Conservation (phyloP, 345 rosid genomes). For the Pugionium dolabratum region DNA sequence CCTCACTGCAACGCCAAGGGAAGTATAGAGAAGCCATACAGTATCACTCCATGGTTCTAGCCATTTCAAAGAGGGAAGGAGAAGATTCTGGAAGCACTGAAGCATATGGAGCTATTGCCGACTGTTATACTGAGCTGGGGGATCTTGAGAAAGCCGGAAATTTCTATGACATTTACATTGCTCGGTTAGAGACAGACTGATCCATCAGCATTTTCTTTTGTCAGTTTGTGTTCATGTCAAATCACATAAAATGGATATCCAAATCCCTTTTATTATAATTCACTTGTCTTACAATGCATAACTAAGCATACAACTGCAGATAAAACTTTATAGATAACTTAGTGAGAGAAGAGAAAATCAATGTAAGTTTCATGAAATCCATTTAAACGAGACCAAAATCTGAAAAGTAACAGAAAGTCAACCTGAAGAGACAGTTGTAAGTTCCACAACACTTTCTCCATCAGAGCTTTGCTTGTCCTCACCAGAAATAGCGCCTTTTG, state of each 20-base stretch:
- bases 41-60: conserved; percentile 76
- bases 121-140: conserved; percentile 89
- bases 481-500: conserved; percentile 77
- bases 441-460: conserved; percentile 77
- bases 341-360: conserved; percentile 20
- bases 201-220: conserved; percentile 8
- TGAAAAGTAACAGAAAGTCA: background rate
- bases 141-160: conserved; percentile 88
- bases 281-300: conserved; percentile 27
- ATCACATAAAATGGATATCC: conserved; percentile 25
- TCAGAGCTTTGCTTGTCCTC: conserved; percentile 85
- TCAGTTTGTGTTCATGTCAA: conserved; percentile 26
- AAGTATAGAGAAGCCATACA: conserved; percentile 75
- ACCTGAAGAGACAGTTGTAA: conserved; percentile 86
- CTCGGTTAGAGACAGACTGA: conserved; percentile 77
- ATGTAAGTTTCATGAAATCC: background rate
- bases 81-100: conserved; percentile 90
- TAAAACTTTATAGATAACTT: conserved; percentile 26
- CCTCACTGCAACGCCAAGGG: conserved; percentile 88
- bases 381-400: background rate
- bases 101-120: conserved; percentile 95
- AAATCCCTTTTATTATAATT: conserved; percentile 38
- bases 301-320: conserved; percentile 33
- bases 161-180: conserved; percentile 77
- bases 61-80: conserved; percentile 65